Conservation (phyloP, 2,329 filamentous ascomycete species). For the Colletotrichum lupini region DNA sequence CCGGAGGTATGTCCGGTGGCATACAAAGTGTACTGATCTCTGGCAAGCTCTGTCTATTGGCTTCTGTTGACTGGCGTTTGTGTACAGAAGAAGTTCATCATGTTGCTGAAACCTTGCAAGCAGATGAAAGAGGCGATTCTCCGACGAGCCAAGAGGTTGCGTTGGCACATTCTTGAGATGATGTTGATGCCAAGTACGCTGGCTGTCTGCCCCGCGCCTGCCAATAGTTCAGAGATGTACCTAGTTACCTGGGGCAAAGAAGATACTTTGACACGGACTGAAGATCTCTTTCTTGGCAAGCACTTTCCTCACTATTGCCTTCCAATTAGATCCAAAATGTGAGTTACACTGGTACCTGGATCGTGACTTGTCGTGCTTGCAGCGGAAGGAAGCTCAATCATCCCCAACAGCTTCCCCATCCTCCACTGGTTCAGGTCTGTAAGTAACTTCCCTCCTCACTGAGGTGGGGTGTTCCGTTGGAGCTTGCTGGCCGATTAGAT, state of each 20-base stretch:
- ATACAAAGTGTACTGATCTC: neutral
- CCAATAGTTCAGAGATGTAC: neutral
- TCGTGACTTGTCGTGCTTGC: no score
- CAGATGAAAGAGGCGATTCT: neutral
- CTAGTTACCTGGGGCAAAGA: neutral
- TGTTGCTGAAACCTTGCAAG: neutral
- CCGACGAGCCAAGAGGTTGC: neutral
- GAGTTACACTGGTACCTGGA: no score
- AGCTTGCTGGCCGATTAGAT: constrained; percentile 25
- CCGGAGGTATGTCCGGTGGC: neutral
- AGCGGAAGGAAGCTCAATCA: neutral
- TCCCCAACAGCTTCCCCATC: neutral
- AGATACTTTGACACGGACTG: neutral
- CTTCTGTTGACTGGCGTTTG: neutral
- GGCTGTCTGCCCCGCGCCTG: neutral
- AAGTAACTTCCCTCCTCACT: neutral
- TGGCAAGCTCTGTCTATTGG: neutral
- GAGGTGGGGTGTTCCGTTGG: neutral
- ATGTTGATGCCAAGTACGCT: neutral
- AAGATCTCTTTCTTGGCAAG: neutral
- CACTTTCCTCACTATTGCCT: neutral
- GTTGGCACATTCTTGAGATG: neutral
- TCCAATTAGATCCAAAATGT: no score
- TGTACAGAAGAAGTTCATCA: neutral
- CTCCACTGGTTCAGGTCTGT: neutral